phyloP scores from a whole-genome alignment of 2,329 filamentous ascomycete genomes.

The Celoporthe dispersa region DNA sequence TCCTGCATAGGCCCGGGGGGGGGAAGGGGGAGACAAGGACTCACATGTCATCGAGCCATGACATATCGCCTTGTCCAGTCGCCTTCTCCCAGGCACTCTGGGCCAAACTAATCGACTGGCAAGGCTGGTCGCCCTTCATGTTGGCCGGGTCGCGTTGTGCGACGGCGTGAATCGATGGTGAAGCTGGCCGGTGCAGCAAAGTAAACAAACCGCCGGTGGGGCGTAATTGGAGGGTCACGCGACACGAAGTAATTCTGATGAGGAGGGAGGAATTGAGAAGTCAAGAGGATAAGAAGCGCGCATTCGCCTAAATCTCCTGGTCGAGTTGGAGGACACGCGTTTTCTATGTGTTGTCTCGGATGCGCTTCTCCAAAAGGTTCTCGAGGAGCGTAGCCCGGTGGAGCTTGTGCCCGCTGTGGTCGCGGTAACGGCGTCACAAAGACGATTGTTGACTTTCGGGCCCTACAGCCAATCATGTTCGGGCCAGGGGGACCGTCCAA shows the following conservation, averaged over 20 bases:
- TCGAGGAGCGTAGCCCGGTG: background rate
- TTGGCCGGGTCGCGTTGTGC: constrained; percentile 5
- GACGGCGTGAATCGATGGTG: constrained; percentile 10
- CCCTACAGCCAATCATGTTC: constrained; percentile 27
- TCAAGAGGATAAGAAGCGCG: background rate
- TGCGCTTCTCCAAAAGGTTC: background rate
- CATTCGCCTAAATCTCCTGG: background rate
- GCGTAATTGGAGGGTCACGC: background rate
- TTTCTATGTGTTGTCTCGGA: background rate
- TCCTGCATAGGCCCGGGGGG: background rate
- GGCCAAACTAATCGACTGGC: background rate
- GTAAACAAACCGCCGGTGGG: constrained; percentile 23
- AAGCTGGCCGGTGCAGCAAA: background rate
- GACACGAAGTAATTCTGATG: background rate
- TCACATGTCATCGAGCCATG: constrained; percentile 26
- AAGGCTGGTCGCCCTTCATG: constrained; percentile 4
- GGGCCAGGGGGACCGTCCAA: background rate
- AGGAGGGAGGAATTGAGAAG: background rate
- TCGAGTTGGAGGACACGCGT: background rate
- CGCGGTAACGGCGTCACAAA: constrained; percentile 15
- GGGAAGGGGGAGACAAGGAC: background rate
- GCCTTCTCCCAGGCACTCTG: constrained; percentile 4
- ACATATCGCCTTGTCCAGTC: background rate
- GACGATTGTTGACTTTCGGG: constrained; percentile 29
- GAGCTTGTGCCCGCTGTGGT: constrained; percentile 12